phyloP scores from a whole-genome alignment of 257 asterid species.

The Rhazya stricta region DNA sequence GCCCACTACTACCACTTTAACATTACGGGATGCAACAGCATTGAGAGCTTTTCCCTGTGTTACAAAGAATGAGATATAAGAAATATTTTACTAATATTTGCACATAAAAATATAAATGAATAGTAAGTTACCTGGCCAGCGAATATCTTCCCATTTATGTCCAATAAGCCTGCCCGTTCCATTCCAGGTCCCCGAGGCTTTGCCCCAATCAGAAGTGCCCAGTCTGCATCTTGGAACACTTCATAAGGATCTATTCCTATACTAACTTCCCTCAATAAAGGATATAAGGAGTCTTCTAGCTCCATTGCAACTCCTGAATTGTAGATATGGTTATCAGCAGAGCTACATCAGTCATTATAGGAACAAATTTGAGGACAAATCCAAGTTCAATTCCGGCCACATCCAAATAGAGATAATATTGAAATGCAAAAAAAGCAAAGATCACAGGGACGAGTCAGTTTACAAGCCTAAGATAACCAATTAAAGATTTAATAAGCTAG shows the following conservation, averaged over 20 bases:
- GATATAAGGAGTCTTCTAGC: slow-evolving; percentile 92
- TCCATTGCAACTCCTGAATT: slow-evolving; percentile 96
- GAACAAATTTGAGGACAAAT: neutral
- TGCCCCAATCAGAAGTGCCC: slow-evolving; percentile 99
- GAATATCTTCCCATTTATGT: slow-evolving; percentile 86
- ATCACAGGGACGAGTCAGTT: neutral
- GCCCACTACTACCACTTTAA: slow-evolving; percentile 87
- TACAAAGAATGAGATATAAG: neutral
- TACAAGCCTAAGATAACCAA: neutral
- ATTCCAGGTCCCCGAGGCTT: slow-evolving; percentile 99
- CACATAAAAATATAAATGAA: neutral
- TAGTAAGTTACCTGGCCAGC: slow-evolving; percentile 62
- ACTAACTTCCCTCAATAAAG: slow-evolving; percentile 89
- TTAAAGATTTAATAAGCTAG: neutral
- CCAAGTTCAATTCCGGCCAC: neutral
- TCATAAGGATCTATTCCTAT: slow-evolving; percentile 90
- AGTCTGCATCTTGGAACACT: slow-evolving; percentile 87
- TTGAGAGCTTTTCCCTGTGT: slow-evolving; percentile 95
- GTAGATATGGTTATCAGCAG: neutral
- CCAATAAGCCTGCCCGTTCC: slow-evolving; percentile 87
- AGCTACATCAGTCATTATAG: slow-evolving; percentile 8
- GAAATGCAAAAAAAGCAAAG: neutral
- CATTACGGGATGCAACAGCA: slow-evolving; percentile 88
- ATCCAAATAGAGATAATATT: neutral
- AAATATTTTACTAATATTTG: neutral